Conservation (phyloP, 768 basidiomycete species). For the Suillus discolor region DNA sequence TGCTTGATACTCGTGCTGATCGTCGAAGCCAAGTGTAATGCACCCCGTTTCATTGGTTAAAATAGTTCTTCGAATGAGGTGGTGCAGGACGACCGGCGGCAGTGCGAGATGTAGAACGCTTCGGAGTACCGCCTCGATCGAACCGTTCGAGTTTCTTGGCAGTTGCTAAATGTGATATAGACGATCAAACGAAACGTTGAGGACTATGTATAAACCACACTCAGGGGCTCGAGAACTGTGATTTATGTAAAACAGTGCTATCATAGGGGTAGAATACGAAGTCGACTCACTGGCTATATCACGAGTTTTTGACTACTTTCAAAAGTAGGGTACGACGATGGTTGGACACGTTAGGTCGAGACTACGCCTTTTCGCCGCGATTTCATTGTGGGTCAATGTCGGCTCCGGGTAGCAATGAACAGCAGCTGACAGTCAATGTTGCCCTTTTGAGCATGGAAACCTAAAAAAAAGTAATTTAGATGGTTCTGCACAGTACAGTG, state of each 20-base stretch:
- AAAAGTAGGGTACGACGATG: too few relatives aligned
- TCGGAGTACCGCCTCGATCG: background rate
- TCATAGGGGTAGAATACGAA: background rate
- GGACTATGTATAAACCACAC: constrained; percentile 2
- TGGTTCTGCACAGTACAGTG: background rate
- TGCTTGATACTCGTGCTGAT: background rate
- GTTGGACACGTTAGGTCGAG: too few relatives aligned
- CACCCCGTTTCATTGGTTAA: background rate
- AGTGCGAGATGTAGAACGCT: background rate
- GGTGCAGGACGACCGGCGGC: background rate
- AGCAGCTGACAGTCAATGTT: background rate
- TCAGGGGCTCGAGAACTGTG: background rate
- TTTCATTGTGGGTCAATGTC: too few relatives aligned
- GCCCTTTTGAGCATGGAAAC: background rate
- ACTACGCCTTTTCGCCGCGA: background rate
- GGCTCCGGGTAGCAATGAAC: background rate
- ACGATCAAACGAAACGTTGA: background rate
- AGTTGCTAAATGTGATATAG: background rate
- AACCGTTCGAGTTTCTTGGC: background rate
- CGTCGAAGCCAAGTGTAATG: background rate
- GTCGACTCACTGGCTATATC: background rate
- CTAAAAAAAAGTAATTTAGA: background rate
- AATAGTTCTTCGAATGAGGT: background rate
- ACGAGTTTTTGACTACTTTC: background rate
- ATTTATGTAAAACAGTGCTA: background rate